Conservation (phyloP, 305 asterid species). For the Plantago lanceolata region DNA sequence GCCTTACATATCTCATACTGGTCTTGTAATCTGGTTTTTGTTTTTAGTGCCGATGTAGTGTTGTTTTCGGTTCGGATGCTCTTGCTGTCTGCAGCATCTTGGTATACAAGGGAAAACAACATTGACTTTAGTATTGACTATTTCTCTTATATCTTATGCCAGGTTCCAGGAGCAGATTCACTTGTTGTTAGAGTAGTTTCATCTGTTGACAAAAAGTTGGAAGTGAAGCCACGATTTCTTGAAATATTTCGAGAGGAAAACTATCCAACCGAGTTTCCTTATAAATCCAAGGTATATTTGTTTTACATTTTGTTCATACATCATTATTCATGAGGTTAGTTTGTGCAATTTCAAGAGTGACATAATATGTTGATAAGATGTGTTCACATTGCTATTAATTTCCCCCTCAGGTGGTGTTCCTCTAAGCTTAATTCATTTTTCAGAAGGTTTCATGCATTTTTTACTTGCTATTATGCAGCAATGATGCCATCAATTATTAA, state of each 20-base stretch:
- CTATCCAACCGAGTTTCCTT: constrained; percentile 76
- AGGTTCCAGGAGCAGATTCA: constrained; percentile 96
- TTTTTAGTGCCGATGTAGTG: background rate
- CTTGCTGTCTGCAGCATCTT: background rate
- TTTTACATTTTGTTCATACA: background rate
- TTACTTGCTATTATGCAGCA: background rate
- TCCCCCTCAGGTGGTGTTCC: background rate
- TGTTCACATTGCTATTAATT: background rate
- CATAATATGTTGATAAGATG: background rate
- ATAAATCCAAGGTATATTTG: constrained; percentile 78
- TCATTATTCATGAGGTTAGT: background rate
- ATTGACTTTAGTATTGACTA: background rate
- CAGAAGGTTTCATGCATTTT: constrained; percentile 13
- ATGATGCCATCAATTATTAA: background rate
- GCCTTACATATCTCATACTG: background rate
- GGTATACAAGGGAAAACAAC: background rate
- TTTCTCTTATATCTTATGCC: constrained; percentile 27
- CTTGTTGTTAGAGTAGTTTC: constrained; percentile 96
- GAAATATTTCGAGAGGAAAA: constrained; percentile 88
- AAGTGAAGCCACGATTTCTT: constrained; percentile 82
- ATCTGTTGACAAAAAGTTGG: constrained; percentile 96
- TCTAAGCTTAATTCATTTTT: constrained; percentile 8
- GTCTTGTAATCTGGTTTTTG: background rate
- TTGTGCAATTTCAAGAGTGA: background rate
- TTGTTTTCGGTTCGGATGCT: background rate